Evolutionary conservation across 2,329 filamentous ascomycete genomes (phyloP).

Genomic region (Diaporthe destruens): DNA sequence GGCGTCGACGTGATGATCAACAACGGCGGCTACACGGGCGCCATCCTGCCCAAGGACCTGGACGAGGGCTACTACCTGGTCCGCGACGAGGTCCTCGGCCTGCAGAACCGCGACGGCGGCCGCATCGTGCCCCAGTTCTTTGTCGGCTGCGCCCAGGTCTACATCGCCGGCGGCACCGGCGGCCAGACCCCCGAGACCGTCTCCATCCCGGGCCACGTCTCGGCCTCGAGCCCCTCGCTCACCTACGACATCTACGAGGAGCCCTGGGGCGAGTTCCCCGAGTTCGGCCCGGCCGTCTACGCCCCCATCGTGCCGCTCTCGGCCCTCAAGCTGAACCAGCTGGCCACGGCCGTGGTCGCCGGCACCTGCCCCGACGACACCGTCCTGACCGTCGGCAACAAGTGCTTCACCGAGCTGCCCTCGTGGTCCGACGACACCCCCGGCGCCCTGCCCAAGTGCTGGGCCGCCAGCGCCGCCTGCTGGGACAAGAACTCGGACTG

Average conservation of each 20-base stretch:
- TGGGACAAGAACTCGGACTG: constrained; percentile 28
- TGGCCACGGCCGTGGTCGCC: not conserved
- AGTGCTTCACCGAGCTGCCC: constrained; percentile 24
- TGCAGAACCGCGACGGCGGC: constrained; percentile 32
- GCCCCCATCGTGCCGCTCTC: not conserved
- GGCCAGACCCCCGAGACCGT: constrained; percentile 3
- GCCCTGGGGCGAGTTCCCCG: constrained; percentile 28
- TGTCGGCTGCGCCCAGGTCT: constrained; percentile 19
- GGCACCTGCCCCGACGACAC: constrained; percentile 14
- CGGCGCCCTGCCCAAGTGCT: constrained; percentile 25
- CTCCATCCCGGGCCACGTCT: constrained; percentile 20
- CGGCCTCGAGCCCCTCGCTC: constrained; percentile 9
- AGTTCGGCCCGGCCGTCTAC: constrained; percentile 29
- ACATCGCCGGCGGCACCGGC: constrained; percentile 20
- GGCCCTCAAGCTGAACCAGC: constrained; percentile 16
- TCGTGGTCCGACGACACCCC: constrained; percentile 28
- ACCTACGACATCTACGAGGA: constrained; percentile 30
- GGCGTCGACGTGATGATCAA: constrained; percentile 28
- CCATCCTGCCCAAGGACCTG: constrained; percentile 25
- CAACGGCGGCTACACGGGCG: constrained; percentile 14
- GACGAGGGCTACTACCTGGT: constrained; percentile 28
- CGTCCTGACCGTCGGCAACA: constrained; percentile 27
- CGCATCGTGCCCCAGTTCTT: constrained; percentile 30
- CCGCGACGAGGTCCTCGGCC: constrained; percentile 30
- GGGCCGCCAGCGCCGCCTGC: constrained; percentile 27